Evolutionary conservation across 352 stramenopile species (phyloP), one percentile per base, ranked within the genome.

Genomic region (Aphanomyces astaci): DNA sequence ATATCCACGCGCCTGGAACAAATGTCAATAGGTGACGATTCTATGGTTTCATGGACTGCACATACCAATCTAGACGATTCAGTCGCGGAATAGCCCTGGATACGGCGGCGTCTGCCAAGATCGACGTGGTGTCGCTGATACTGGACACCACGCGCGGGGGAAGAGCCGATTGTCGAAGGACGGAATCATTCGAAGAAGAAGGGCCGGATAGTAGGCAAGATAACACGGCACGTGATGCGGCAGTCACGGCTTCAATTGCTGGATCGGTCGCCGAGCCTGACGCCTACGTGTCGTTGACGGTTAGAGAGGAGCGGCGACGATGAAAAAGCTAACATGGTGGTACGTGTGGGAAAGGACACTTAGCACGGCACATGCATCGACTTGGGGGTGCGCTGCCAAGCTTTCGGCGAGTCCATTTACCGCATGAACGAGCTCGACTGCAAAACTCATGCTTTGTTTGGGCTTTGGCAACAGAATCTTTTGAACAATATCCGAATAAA

Each of bases 51-150:
- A 32, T 2, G 17, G 17, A 36, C 27, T 43, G 19, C 5, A 30
- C 33, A 17, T 32, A 64, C 55, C 55, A 64, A 32, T 64, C 55
- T 7, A 64, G 30, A 15, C 55, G 55, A 24, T 64, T 10, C 11
- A 64, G 36, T 19, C 39, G 55, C n/a, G 55, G 31, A 19, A 62
- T 40, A 3, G 53, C 53, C 28, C 24, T 31, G 10, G 36, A n/a
- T 55, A 30, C 22, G n/a, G 36, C 36, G 7, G 36, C 36, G 15
- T 15, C 15, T 15, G 36, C 7, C 15, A 43, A 43, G 36, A 43
- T 43, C 36, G 36, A 43, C 7, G 48, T 30, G 48, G n/a, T 55
- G 48, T 55, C 48, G n/a, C 11, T 1, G 27, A 55, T 25, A 55
- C 48, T 31, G 27, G 48, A 10, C n/a, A 55, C 48, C 10, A 55